A percentile compares a stretch with the other conserved stretches of the same genome.
phyloP scores from a whole-genome alignment of 129 eudicot genomes.

The Sambucus nigra region DNA sequence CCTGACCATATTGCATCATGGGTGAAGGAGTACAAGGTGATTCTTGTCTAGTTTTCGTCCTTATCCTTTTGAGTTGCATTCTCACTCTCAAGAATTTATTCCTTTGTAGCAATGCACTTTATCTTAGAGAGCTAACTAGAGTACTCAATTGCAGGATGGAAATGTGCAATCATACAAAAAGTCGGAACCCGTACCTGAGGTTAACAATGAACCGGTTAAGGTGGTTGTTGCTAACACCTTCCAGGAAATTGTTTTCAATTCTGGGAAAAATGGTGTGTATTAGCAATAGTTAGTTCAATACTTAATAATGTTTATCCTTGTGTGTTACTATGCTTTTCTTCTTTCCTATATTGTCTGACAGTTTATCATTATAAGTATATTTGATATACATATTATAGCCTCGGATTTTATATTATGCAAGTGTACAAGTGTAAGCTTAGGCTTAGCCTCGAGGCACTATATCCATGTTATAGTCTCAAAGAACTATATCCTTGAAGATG shows the following conservation, averaged over 20 bases:
- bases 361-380: too few relatives aligned
- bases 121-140: background rate
- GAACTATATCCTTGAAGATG: too few relatives aligned
- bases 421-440: too few relatives aligned
- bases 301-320: too few relatives aligned
- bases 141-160: conserved; percentile 52
- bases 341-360: too few relatives aligned
- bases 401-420: too few relatives aligned
- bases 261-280: conserved; percentile 75
- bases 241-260: conserved; percentile 57
- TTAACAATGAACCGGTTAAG: conserved; percentile 67
- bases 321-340: background rate
- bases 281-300: background rate
- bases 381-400: too few relatives aligned
- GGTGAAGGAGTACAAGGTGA: conserved; percentile 76
- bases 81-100: too few relatives aligned
- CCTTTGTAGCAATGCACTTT: too few relatives aligned
- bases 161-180: conserved; percentile 55
- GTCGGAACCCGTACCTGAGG: conserved; percentile 78
- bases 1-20: conserved; percentile 68
- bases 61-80: too few relatives aligned
- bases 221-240: conserved; percentile 76
- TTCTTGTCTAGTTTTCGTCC: background rate
- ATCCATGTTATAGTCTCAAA: too few relatives aligned
- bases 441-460: too few relatives aligned